Evolutionary conservation across 495 filamentous ascomycete species (phyloP), one percentile per base, ranked within the genome.

Genomic region (Penicillium taxi): DNA sequence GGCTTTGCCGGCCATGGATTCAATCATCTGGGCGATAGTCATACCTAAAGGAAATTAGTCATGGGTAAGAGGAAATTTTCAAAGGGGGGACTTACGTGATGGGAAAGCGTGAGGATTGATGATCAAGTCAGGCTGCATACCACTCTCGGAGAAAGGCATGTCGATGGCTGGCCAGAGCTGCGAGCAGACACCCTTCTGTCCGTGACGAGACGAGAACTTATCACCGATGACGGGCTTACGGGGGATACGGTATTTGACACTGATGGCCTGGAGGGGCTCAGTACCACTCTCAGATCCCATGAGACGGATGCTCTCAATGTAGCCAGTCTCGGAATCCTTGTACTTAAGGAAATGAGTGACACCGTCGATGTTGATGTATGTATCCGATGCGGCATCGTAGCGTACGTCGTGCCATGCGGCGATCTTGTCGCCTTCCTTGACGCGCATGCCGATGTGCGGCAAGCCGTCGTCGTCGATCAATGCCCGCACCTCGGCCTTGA

Each of bases 101-200:
- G 91, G 91, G 74, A 98, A 98, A 61, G 91, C 91, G 74, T 98
- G 91, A 41, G 91, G 91, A 64, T 98, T 98, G 69, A 98, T 98
- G 56, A 98, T 98, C 50, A 94, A 70, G 59, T 98, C 91, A 3
- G 91, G 91, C 54, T 94, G 86, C 53, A 98, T 96, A 40, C 91
- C 91, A 28, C 84, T 85, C 66, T 98, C 91, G 15, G 86, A 87
- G 66, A 98, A 98, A 6, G 91, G 91, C 88, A 98, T 94, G 60
- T 98, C 88, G 35, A 83, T 65, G 1, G 80, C 69, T 6, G 91
- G 91, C 87, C 89, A 96, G 53, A 95, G 90, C 59, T 96, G 90
- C n/a, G 85, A 93, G 51, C 76, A 84, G 19, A 96, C 89, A 61
- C 71, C 71, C 52, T 75, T 75, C 47, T 75, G 71, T 39, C 71